phyloP scores from a whole-genome alignment of 2,329 filamentous ascomycete genomes.

The Verticillium zaregamsianum region DNA sequence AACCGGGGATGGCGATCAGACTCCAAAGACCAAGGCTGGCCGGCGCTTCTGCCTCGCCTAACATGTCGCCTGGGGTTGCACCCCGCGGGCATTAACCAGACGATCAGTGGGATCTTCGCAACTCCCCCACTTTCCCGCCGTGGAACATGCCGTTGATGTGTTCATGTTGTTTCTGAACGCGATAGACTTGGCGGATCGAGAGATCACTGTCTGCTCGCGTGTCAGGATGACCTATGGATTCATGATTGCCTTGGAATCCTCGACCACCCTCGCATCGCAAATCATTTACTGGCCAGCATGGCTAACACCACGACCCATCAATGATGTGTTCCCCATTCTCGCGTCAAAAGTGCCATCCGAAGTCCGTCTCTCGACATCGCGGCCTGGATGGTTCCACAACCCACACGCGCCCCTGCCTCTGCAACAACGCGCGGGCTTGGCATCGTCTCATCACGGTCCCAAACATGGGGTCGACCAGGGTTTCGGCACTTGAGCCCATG shows the following conservation, averaged over 20 bases:
- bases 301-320: too few species aligned
- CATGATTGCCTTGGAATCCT: too few species aligned
- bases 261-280: too few species aligned
- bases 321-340: not conserved
- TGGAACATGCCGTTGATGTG: not conserved
- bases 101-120: not conserved
- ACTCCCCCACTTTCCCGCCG: not conserved
- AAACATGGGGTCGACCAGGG: conserved; percentile 5
- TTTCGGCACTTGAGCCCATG: not conserved
- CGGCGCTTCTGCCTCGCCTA: not conserved
- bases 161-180: too few species aligned
- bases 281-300: too few species aligned
- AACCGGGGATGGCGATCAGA: not conserved
- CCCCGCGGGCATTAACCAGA: not conserved
- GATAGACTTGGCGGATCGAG: too few species aligned
- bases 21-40: not conserved
- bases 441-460: conserved; percentile 10
- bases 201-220: too few species aligned
- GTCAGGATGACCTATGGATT: too few species aligned
- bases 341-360: not conserved
- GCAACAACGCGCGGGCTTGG: conserved; percentile 10
- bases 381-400: not conserved
- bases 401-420: not conserved
- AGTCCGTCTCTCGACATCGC: not conserved
- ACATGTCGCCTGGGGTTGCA: not conserved